Evolutionary conservation across 176 grass and related monocot genomes (phyloP), one percentile per base, ranked within the genome.

Genomic region (Puya raimondii): DNA sequence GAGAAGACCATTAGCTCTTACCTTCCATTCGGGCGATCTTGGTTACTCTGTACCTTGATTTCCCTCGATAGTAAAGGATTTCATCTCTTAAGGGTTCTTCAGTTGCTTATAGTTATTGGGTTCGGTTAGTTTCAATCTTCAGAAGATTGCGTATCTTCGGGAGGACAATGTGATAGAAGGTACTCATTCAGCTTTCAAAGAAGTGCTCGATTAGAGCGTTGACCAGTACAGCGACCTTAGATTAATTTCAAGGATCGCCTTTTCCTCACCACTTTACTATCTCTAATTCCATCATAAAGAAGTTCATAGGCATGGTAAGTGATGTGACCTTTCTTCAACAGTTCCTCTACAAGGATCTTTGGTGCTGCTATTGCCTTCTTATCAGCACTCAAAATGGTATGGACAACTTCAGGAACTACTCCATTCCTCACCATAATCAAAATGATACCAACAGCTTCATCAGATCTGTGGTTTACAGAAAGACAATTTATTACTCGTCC

Each of bases 291-390:
- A 82, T 85, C 88, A 77, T 92, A 88, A 57, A 96, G 82, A 70
- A 91, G 50, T 78, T 96, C 93, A 72, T 96, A 96, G 17, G 93
- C 81, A 87, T 33, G 63, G 61, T 96, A 92, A 63, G 81, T 89
- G 76, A 96, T 90, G 76, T 91, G 86, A 66, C 88, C 86, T 49
- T 92, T 96, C 76, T 92, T 96, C 81, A 92, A 64, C 77, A 96
- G 78, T 49, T 96, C 93, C 73, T 96, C 93, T 58, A 96, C 86
- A 76, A 96, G 81, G 81, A 96, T 89, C 82, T 96, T 96, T 51
- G 93, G 93, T 72, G 88, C 86, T 64, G 93, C 92, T 76, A 96
- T 87, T 74, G 91, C 80, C 81, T 83, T 96, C 72, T 92, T 96
- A 78, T 96, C 86, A 79, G 74, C 51, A 81, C 83, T 96, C 50